A percentile compares a stretch with the other conserved stretches of the same genome.
Evolutionary conservation across 768 basidiomycete genomes (phyloP).

Genomic region (Lepiota brunneoincarnata): DNA sequence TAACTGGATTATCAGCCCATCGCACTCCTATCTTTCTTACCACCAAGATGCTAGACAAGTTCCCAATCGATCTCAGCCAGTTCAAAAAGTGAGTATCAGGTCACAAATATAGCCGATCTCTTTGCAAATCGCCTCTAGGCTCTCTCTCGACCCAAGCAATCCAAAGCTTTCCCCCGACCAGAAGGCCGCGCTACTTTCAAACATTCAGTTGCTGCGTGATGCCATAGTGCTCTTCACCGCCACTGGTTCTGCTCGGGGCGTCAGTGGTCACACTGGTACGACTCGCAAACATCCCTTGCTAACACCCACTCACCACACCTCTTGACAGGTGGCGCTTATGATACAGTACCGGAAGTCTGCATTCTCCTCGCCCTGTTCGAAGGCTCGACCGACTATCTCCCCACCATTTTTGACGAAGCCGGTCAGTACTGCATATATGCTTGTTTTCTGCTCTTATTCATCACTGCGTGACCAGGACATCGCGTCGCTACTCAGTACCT

Average conservation of each 20-base stretch:
- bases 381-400: constrained; percentile 57
- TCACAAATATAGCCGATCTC: neutral
- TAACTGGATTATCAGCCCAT: neutral
- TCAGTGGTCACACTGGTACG: constrained; percentile 81
- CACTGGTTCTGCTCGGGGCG: constrained; percentile 80
- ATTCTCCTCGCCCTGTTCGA: constrained; percentile 76
- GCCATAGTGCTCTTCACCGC: constrained; percentile 85
- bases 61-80: constrained; percentile 76
- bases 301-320: constrained; percentile 1
- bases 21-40: constrained; percentile 14
- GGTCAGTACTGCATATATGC: constrained; percentile 41
- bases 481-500: constrained; percentile 91
- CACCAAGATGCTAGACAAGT: constrained; percentile 36
- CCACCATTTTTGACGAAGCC: constrained; percentile 79
- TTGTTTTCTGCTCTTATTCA: constrained; percentile 1
- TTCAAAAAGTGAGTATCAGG: constrained; percentile 60
- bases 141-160: constrained; percentile 70
- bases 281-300: neutral
- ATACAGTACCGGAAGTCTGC: constrained; percentile 84
- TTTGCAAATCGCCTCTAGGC: constrained; percentile 34
- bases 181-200: constrained; percentile 52
- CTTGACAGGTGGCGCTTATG: constrained; percentile 55
- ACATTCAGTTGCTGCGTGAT: constrained; percentile 83
- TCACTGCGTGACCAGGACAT: constrained; percentile 50
- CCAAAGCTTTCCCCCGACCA: constrained; percentile 63